Conservation (phyloP, 2,329 filamentous ascomycete genomes). For the Fusarium sp. region DNA sequence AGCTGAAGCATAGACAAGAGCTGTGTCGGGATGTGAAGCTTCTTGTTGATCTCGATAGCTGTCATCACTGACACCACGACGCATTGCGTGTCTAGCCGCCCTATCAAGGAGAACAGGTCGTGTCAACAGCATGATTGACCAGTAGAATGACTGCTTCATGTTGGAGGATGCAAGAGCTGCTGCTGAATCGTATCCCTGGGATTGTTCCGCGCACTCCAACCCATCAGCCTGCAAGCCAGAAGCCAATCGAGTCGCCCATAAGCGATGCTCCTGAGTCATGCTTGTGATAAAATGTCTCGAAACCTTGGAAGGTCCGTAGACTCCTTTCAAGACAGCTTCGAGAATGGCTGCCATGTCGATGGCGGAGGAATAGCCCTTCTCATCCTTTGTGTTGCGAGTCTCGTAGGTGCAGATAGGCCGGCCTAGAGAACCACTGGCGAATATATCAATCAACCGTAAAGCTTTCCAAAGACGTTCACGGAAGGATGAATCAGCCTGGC, state of each 20-base stretch:
- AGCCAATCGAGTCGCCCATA: neutral
- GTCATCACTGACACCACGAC: neutral
- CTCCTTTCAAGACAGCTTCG: neutral
- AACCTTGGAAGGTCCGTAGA: neutral
- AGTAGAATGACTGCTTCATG: neutral
- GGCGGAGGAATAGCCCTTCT: neutral
- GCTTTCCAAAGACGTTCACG: neutral
- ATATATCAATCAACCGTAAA: neutral
- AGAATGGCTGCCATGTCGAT: neutral
- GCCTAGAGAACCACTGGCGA: neutral
- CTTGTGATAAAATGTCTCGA: neutral
- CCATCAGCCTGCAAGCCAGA: neutral
- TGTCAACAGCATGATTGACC: neutral
- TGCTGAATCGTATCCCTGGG: neutral
- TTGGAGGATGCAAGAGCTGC: rapidly evolving
- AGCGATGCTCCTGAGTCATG: neutral
- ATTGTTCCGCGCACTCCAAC: neutral
- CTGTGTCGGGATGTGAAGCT: neutral
- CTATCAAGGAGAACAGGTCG: neutral
- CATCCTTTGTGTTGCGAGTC: neutral
- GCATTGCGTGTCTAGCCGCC: neutral
- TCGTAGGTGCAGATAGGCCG: neutral
- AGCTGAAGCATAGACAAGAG: neutral
- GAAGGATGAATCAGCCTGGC: neutral
- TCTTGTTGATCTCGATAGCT: too few relatives aligned